Percentiles rank a stretch among this genome's conserved stretches.
Evolutionary conservation across 2,329 filamentous ascomycete species (phyloP).

Genomic region (Aureobasidium zeae): DNA sequence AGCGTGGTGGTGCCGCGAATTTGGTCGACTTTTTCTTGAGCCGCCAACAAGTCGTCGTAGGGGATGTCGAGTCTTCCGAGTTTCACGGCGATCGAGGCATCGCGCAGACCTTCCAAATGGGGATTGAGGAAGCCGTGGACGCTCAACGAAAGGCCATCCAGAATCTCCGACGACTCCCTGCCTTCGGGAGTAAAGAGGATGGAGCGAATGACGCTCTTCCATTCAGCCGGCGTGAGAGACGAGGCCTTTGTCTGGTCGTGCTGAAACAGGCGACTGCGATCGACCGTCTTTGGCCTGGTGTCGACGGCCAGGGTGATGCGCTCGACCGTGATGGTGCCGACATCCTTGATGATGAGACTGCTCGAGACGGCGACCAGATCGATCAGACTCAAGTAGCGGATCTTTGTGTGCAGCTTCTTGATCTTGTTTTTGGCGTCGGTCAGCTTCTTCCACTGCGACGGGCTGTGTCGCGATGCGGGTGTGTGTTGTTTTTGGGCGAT

Average conservation of each 20-base stretch:
- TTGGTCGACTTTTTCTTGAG: constrained; percentile 46
- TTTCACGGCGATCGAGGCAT: constrained; percentile 84
- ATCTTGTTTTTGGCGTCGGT: constrained; percentile 73
- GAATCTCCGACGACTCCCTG: constrained; percentile 71
- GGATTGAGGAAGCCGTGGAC: constrained; percentile 85
- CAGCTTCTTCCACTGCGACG: constrained; percentile 66
- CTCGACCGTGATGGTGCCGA: constrained; percentile 77
- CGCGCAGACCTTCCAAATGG: constrained; percentile 74
- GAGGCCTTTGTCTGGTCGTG: constrained; percentile 58
- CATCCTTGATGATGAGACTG: constrained; percentile 66
- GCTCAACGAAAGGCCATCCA: constrained; percentile 82
- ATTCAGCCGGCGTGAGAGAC: constrained; percentile 73
- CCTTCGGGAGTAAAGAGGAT: constrained; percentile 82
- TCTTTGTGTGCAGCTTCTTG: constrained; percentile 75
- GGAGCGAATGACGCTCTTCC: constrained; percentile 80
- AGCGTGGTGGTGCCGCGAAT: constrained; percentile 32
- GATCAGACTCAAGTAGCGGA: constrained; percentile 81
- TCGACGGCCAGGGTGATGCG: constrained; percentile 80
- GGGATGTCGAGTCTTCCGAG: constrained; percentile 83
- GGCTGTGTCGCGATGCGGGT: too few species aligned
- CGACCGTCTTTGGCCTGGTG: constrained; percentile 82
- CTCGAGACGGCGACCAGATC: constrained; percentile 72
- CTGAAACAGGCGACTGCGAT: constrained; percentile 80
- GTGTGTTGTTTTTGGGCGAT: constrained; percentile 20
- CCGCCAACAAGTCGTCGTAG: constrained; percentile 70